Evolutionary conservation across 306 rosid species (phyloP), one percentile per base, ranked within the genome.

Genomic region (Quercus robur): DNA sequence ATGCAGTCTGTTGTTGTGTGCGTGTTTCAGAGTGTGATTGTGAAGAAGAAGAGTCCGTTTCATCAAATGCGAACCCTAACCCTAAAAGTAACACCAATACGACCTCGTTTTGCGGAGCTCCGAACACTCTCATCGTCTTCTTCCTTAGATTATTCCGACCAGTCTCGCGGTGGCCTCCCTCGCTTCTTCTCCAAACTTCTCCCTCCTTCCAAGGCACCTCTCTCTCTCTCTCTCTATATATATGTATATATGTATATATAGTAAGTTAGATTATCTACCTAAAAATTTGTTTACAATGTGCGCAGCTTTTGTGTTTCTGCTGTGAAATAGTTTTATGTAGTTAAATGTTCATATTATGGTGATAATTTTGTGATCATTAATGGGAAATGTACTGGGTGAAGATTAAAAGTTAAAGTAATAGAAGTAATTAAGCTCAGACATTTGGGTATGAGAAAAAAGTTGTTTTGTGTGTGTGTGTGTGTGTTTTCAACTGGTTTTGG

Each of bases 111-210:
- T 52, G 66, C 30, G 2, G 75, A 61, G 75, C 30, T 75, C 71
- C 86, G 88, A 81, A 85, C 95, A 20, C 85, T 90, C 76, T 86
- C 91, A 5, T 82, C 91, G 62, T 84, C 94, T 20, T 81, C 89
- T 67, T 69, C 89, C 71, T 69, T 81, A n/a, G 87, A 80, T 69
- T 85, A 79, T 68, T 81, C 80, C 23, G 90, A 89, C 77, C 99
- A 94, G 70, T 88, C 97, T 75, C 92, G 97, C 5, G 97, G 97
- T 20, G 94, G 97, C 71, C 97, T 92, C 77, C 95, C 99, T 74
- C 97, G 99, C 21, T 94, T 94, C 84, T 93, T 79, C 84, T 92
- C 99, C 55, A 82, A 85, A n/a, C 70, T 84, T 55, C 93, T 92
- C 21, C 99, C 99, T 82, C 71, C 90, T 82, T 75, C 89, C 67